phyloP scores from a whole-genome alignment of 176 grass and related monocot species.

The Cenchrus purpureus region DNA sequence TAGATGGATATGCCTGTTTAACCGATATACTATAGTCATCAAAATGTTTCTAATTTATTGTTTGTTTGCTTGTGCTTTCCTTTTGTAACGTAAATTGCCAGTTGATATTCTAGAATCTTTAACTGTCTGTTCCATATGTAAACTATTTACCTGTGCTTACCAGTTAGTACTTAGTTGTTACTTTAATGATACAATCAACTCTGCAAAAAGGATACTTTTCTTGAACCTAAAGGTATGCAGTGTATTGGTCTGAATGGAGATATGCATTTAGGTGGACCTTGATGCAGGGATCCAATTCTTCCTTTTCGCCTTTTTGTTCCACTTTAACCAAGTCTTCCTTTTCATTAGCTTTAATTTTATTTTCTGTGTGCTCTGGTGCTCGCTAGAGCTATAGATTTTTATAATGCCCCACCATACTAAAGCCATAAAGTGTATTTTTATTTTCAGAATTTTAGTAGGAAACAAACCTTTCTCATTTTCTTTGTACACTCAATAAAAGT shows the following conservation, averaged over 20 bases:
- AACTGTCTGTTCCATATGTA: slow-evolving; percentile 16
- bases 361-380: slow-evolving; percentile 4
- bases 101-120: neutral
- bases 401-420: slow-evolving; percentile 34
- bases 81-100: slow-evolving; percentile 8
- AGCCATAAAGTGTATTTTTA: neutral
- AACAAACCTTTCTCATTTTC: slow-evolving; percentile 26
- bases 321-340: slow-evolving; percentile 22
- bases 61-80: slow-evolving; percentile 12
- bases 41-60: neutral
- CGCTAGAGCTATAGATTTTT: slow-evolving; percentile 24
- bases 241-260: slow-evolving; percentile 22
- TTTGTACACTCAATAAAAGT: slow-evolving; percentile 28
- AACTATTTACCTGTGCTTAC: neutral
- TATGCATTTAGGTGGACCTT: slow-evolving; percentile 21
- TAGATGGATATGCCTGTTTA: slow-evolving; percentile 1
- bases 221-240: slow-evolving; percentile 21
- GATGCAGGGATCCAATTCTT: neutral
- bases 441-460: slow-evolving; percentile 30
- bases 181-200: slow-evolving; percentile 16
- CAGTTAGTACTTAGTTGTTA: neutral
- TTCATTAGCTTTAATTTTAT: slow-evolving; percentile 35
- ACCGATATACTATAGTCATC: slow-evolving; percentile 21
- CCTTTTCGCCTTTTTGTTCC: neutral
- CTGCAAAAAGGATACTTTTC: neutral